A percentile compares a stretch with the other conserved stretches of the same genome.
phyloP scores from a whole-genome alignment of 2,329 filamentous ascomycete species.

The Botrytis fragariae region DNA sequence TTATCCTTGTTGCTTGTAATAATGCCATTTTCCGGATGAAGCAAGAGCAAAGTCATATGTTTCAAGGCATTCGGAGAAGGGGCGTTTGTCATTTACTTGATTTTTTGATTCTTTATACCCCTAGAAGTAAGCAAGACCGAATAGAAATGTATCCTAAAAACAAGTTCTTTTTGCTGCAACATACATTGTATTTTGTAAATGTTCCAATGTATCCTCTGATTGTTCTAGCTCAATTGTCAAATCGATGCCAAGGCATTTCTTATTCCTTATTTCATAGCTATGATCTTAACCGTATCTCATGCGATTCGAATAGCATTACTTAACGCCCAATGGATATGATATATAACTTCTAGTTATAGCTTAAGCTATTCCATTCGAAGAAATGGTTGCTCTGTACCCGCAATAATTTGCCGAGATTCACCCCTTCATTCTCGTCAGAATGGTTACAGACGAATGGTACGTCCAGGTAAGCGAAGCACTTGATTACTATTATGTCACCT shows the following conservation, averaged over 20 bases:
- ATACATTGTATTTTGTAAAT: neutral
- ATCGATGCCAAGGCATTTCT: too few relatives aligned
- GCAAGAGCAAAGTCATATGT: neutral
- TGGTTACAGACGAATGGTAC: neutral
- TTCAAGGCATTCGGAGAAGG: neutral
- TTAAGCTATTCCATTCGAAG: too few relatives aligned
- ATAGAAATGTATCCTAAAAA: too few relatives aligned
- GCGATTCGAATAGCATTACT: neutral
- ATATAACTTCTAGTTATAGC: neutral
- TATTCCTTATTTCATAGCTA: neutral
- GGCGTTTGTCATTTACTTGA: too few relatives aligned
- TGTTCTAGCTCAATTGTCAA: neutral
- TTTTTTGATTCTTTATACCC: neutral
- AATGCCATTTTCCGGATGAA: neutral
- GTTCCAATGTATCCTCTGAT: neutral
- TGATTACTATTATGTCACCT: neutral
- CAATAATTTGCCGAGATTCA: neutral
- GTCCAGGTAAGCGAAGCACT: neutral
- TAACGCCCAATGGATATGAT: neutral
- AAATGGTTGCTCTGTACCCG: neutral
- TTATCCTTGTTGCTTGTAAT: constrained; percentile 40
- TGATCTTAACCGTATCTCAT: neutral
- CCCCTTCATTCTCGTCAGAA: neutral
- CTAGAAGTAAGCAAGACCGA: neutral
- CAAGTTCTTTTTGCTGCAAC: too few relatives aligned